phyloP scores from a whole-genome alignment of 148 eudicot genomes.

The Fallopia convolvulus region DNA sequence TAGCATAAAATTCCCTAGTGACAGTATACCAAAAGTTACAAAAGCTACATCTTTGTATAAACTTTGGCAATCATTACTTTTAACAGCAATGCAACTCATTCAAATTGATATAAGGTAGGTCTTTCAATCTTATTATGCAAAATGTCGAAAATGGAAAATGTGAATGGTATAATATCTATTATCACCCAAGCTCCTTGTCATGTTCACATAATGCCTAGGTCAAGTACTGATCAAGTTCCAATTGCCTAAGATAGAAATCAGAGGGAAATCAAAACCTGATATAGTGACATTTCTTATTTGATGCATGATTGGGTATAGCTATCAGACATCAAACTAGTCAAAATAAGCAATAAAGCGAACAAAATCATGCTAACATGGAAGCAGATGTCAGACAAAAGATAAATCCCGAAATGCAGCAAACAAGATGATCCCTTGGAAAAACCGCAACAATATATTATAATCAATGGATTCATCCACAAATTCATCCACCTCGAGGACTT shows the following conservation, averaged over 20 bases:
- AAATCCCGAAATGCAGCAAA: conserved; percentile 1
- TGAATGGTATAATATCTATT: neutral
- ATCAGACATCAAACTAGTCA: neutral
- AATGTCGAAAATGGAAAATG: neutral
- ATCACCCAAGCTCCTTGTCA: neutral
- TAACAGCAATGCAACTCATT: neutral
- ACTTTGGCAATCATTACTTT: neutral
- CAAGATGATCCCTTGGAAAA: neutral
- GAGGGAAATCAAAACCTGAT: neutral
- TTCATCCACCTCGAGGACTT: conserved; percentile 20
- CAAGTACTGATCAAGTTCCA: neutral
- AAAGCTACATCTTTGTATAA: neutral
- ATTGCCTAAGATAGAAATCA: neutral
- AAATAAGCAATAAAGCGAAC: neutral
- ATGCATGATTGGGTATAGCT: neutral
- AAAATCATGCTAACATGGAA: neutral
- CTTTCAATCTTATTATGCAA: neutral
- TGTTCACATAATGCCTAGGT: neutral
- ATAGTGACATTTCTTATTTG: neutral
- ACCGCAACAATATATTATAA: neutral
- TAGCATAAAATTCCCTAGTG: neutral
- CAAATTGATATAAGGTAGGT: neutral
- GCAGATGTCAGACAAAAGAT: neutral
- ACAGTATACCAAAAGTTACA: neutral
- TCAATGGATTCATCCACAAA: neutral